A percentile compares a stretch with the other conserved stretches of the same genome.
Evolutionary conservation across 257 asterid genomes (phyloP).

Genomic region (Apocynum venetum): DNA sequence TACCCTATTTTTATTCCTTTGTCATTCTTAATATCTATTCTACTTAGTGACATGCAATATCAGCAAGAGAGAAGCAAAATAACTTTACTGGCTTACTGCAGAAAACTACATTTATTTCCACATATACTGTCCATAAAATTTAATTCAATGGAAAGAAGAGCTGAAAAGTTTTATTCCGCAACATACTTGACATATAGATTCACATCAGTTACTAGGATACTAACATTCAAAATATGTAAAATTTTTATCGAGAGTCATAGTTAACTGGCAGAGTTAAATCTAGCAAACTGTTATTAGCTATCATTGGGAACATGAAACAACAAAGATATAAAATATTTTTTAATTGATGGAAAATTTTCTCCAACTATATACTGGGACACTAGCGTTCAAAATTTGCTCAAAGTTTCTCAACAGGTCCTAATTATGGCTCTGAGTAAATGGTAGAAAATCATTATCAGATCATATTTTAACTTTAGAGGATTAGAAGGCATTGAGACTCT

Average conservation of each 20-base stretch:
- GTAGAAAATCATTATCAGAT: neutral
- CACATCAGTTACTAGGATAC: no score
- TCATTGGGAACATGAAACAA: neutral
- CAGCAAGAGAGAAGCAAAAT: no score
- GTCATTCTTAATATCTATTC: no score
- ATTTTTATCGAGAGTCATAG: neutral
- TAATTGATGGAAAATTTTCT: neutral
- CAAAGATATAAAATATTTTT: neutral
- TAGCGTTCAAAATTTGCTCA: neutral
- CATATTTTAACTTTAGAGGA: neutral
- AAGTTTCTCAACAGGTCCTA: neutral
- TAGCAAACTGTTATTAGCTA: neutral
- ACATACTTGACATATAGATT: no score
- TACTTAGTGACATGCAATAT: no score
- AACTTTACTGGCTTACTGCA: no score
- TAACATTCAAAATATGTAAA: neutral
- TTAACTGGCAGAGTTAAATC: neutral
- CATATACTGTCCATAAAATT: no score
- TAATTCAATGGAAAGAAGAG: no score
- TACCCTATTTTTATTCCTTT: no score
- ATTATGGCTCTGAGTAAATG: neutral
- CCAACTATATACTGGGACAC: neutral
- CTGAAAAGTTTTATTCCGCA: no score
- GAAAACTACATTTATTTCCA: no score
- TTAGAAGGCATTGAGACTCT: neutral